phyloP scores from a whole-genome alignment of 2,329 filamentous ascomycete genomes.

The Pseudogymnoascus sp. region DNA sequence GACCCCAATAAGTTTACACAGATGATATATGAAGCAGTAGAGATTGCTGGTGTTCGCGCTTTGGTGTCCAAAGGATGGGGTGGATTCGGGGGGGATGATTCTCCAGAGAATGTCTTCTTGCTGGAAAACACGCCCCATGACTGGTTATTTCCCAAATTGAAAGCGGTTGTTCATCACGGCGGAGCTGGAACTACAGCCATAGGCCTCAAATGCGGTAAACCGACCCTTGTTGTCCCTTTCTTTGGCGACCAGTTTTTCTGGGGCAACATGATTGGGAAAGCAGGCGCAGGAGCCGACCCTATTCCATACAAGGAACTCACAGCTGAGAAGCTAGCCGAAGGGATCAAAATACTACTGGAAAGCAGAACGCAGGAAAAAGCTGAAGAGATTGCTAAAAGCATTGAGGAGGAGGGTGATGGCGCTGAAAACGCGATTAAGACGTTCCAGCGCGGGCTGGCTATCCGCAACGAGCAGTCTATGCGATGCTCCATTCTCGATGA shows the following conservation, averaged over 20 bases:
- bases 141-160: slow-evolving; percentile 61
- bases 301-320: slow-evolving; percentile 62
- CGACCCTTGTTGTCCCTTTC: slow-evolving; percentile 67
- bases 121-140: slow-evolving; percentile 66
- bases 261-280: slow-evolving; percentile 59
- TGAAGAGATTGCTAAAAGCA: slow-evolving; percentile 50
- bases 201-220: slow-evolving; percentile 58
- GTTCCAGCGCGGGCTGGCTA: slow-evolving; percentile 53
- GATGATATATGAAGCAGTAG: slow-evolving; percentile 61
- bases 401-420: slow-evolving; percentile 56
- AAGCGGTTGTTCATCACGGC: slow-evolving; percentile 61
- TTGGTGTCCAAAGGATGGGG: slow-evolving; percentile 68
- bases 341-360: slow-evolving; percentile 59
- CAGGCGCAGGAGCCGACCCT: slow-evolving; percentile 56
- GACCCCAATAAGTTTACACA: slow-evolving; percentile 58
- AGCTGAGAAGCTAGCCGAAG: slow-evolving; percentile 57
- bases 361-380: slow-evolving; percentile 52
- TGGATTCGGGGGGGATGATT: slow-evolving; percentile 50
- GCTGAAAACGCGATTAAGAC: slow-evolving; percentile 60
- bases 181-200: slow-evolving; percentile 67
- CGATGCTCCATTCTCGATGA: slow-evolving; percentile 59
- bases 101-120: slow-evolving; percentile 58
- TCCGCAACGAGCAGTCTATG: slow-evolving; percentile 47
- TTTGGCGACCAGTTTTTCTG: slow-evolving; percentile 74
- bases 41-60: slow-evolving; percentile 55